Conservation (phyloP, 129 eudicot genomes). For the Glebionis coronaria region DNA sequence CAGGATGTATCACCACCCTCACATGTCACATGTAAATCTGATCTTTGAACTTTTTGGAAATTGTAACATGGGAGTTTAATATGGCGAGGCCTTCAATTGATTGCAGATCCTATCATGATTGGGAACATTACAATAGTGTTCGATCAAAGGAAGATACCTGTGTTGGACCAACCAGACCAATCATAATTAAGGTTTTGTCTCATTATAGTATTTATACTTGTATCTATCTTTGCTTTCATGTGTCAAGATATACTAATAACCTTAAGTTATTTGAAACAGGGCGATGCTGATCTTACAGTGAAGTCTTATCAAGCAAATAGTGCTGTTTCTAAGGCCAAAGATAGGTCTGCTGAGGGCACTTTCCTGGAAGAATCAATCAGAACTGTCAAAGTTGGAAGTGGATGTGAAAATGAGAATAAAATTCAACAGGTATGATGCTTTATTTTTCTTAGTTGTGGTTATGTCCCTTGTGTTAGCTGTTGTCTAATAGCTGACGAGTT, state of each 20-base stretch:
- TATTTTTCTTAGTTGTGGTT: not conserved
- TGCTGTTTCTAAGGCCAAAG: slow-evolving; percentile 39
- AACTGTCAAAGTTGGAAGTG: slow-evolving; percentile 77
- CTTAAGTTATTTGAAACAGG: slow-evolving; percentile 53
- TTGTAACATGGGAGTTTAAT: too few species aligned
- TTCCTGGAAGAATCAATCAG: slow-evolving; percentile 44
- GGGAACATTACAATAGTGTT: slow-evolving; percentile 86
- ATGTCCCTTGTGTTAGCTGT: not conserved
- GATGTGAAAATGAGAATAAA: slow-evolving; percentile 58
- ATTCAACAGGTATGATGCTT: slow-evolving; percentile 55
- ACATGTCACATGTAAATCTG: too few species aligned
- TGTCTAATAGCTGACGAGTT: not conserved
- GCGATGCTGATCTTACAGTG: slow-evolving; percentile 84
- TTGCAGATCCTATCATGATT: slow-evolving; percentile 93
- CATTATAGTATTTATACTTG: not conserved
- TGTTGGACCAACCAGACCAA: slow-evolving; percentile 76
- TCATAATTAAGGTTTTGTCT: slow-evolving; percentile 59
- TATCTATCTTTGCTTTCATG: slow-evolving; percentile 3
- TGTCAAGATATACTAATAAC: slow-evolving; percentile 24
- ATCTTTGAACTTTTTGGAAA: too few species aligned
- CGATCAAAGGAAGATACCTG: slow-evolving; percentile 76
- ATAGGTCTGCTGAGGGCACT: slow-evolving; percentile 28
- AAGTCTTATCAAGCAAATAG: slow-evolving; percentile 53
- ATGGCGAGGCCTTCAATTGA: not conserved
- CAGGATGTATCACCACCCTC: too few species aligned